Base-by-base conservation (phyloP, 1,284 basidiomycete species). In the Boletus holoroseus region DNA sequence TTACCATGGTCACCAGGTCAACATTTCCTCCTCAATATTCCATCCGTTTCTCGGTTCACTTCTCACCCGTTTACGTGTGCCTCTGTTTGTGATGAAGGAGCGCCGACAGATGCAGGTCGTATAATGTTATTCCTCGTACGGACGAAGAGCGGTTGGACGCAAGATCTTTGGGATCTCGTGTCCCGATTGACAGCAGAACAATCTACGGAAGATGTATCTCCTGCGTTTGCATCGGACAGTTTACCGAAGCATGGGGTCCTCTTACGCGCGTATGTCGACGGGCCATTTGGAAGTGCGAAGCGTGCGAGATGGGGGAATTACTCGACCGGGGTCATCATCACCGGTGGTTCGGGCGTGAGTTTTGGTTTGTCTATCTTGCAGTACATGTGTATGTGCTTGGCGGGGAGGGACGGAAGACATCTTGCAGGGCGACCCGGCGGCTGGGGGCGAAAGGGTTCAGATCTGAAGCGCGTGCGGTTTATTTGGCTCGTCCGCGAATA, bases 401-500 rank as follows among this genome's bases (percentile, higher is more conserved):
- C 79, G 0, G 76, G 76, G 41, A 68, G 78, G 51, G 75, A 81
- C 48, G 76, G 78, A 5, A 66, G 58, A 54, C 66, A 64, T 62
- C 67, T 75, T 18, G 77, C 76, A 13, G 73, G 75, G 3, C 66
- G 64, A 37, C 57, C 68, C 3, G 73, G 76, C 16, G 72, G 77
- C 5, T 73, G 70, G 70, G 71, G 73, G 5, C 60, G 69, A 40
- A 72, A 70, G 37, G 67, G 67, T 8, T 81, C 77, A 57, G 71
- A 72, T 51, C 81, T 79, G 1, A 72, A 67, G 35, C 76, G 88
- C 2, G 76, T 92, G 0, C 76, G 89, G 22, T 91, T 94, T 58
- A 79, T 93, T 3, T 94, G 91, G 91, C 77, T 93, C 43, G 75
- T 91, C 43, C 75, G 88, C 45, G 91, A 93, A 63, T 91, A 85